Conservation (phyloP, 2,329 filamentous ascomycete genomes). For the Ophiocordyceps camponoti-rufipedis region DNA sequence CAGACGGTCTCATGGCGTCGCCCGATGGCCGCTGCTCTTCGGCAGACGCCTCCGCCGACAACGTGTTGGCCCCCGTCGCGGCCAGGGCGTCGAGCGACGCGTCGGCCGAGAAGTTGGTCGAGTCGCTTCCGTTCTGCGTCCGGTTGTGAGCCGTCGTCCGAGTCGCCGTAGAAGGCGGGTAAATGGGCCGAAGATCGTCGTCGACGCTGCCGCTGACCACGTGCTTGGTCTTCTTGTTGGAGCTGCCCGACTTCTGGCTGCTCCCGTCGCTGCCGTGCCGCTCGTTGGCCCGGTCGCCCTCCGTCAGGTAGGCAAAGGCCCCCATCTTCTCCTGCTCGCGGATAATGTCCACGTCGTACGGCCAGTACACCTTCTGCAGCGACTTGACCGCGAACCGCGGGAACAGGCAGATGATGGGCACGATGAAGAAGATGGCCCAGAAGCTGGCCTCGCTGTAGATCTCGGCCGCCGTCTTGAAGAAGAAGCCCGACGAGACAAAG, state of each 20-base stretch:
- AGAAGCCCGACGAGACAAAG: constrained; percentile 26
- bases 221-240: constrained; percentile 31
- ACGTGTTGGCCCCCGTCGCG: constrained; percentile 27
- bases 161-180: constrained; percentile 77
- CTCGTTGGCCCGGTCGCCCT: constrained; percentile 13
- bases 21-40: constrained; percentile 31
- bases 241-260: constrained; percentile 30
- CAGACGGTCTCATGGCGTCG: constrained; percentile 43
- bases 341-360: constrained; percentile 86
- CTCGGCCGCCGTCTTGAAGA: constrained; percentile 64
- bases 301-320: constrained; percentile 53
- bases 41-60: constrained; percentile 35
- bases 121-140: constrained; percentile 84
- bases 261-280: constrained; percentile 18
- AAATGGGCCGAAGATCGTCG: constrained; percentile 83
- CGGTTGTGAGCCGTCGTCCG: constrained; percentile 55
- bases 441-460: constrained; percentile 70
- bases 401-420: constrained; percentile 64
- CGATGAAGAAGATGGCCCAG: constrained; percentile 70
- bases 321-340: constrained; percentile 79
- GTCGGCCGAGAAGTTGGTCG: constrained; percentile 68
- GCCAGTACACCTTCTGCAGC: constrained; percentile 85
- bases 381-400: constrained; percentile 77
- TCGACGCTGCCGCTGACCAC: constrained; percentile 47
- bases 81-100: constrained; percentile 25